A percentile compares a stretch with the other conserved stretches of the same genome.
These are phyloP conservation scores for Aspergillus campestris DNA, from an alignment of 495 filamentous ascomycete genomes.

Conservation along the genomic window DNA sequence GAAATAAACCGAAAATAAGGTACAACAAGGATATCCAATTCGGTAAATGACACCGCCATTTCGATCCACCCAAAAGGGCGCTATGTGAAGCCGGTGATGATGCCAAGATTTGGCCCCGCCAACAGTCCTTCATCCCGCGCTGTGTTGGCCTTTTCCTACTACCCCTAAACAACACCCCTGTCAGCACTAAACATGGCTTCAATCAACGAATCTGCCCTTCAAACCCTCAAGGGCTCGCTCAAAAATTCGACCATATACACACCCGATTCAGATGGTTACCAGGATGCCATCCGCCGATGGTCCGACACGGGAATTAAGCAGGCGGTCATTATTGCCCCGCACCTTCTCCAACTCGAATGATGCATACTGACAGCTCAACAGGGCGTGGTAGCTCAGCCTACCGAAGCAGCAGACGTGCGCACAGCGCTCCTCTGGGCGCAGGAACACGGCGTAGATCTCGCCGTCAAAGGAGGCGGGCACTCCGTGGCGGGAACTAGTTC, in stretches of 20 bases:
- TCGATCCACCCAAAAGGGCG: no score
- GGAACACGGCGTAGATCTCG: slow-evolving; percentile 36
- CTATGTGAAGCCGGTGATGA: no score
- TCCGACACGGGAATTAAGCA: slow-evolving; percentile 26
- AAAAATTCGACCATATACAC: slow-evolving; percentile 17
- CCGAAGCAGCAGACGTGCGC: slow-evolving; percentile 27
- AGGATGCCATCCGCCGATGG: slow-evolving; percentile 27
- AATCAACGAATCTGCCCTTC: slow-evolving; percentile 8
- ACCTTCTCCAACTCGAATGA: background rate
- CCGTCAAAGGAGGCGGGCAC: slow-evolving; percentile 47
- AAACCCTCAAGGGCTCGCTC: slow-evolving; percentile 14
- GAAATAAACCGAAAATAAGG: no score
- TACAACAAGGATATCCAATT: no score
- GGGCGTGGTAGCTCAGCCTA: slow-evolving; percentile 35
- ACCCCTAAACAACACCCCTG: no score
- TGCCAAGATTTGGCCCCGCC: no score
- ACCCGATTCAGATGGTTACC: slow-evolving; percentile 22
- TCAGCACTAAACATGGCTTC: slow-evolving; percentile 5
- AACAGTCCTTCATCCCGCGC: no score
- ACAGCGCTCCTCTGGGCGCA: slow-evolving; percentile 35
- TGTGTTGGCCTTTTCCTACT: no score
- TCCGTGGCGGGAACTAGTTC: slow-evolving; percentile 42
- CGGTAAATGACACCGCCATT: no score
- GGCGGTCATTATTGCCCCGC: slow-evolving; percentile 16
- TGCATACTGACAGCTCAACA: slow-evolving; percentile 7